Evolutionary conservation across 345 rosid species (phyloP).

Genomic region (Moricandia arvensis): DNA sequence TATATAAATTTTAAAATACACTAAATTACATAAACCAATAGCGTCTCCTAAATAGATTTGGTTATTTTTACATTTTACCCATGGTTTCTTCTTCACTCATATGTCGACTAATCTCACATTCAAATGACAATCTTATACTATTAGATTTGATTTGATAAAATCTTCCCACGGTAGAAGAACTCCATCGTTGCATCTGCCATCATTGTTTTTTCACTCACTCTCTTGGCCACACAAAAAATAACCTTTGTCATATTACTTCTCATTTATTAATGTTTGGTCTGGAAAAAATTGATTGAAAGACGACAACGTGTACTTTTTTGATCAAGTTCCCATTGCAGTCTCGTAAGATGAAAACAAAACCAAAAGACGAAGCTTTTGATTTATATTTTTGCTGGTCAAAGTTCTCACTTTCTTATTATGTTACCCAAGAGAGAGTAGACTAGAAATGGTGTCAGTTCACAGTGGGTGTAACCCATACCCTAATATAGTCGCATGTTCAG

Average conservation of each 20-base stretch:
- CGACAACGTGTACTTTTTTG: conserved; percentile 15
- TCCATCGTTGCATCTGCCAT: conserved; percentile 8
- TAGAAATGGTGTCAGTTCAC: conserved; percentile 26
- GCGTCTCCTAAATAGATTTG: too few relatives aligned
- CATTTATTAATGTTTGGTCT: neutral
- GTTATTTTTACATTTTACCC: too few relatives aligned
- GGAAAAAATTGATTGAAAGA: conserved; percentile 1
- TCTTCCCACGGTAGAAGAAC: too few relatives aligned
- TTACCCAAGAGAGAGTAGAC: conserved; percentile 19
- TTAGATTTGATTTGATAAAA: too few relatives aligned
- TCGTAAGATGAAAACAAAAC: too few relatives aligned
- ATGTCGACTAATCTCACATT: too few relatives aligned
- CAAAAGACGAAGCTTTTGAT: too few relatives aligned
- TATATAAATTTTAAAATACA: too few relatives aligned
- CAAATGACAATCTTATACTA: too few relatives aligned
- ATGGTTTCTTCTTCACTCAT: too few relatives aligned
- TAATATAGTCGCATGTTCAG: neutral
- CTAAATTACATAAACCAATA: too few relatives aligned
- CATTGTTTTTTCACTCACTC: neutral
- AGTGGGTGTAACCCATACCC: neutral
- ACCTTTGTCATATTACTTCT: neutral
- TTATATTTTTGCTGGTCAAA: conserved; percentile 1
- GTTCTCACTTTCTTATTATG: conserved; percentile 8
- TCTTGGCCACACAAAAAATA: neutral
- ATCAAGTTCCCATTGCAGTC: conserved; percentile 18